phyloP scores from a whole-genome alignment of 352 stramenopile genomes.

The Elongisporangium undulatum region DNA sequence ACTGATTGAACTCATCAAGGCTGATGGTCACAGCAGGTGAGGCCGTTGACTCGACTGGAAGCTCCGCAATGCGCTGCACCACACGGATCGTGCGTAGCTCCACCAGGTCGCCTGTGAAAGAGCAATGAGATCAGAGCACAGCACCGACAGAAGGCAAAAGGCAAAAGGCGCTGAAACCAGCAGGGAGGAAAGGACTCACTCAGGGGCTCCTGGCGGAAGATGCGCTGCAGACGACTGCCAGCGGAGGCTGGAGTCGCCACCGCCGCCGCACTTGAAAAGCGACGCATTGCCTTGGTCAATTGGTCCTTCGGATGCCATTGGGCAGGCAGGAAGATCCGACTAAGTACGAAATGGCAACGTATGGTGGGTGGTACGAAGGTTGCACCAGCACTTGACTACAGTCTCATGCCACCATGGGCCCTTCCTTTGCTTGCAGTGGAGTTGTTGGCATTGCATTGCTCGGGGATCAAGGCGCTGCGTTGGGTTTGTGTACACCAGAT shows the following conservation, averaged over 20 bases:
- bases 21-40: slow-evolving; percentile 10
- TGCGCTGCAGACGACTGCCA: slow-evolving; percentile 18
- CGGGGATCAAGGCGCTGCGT: too few relatives aligned
- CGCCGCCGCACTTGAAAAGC: slow-evolving; percentile 17
- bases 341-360: not conserved
- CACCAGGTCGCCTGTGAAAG: slow-evolving; percentile 28
- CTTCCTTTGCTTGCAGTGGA: not conserved
- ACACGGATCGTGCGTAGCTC: slow-evolving; percentile 54
- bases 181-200: slow-evolving; percentile 20
- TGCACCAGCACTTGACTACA: not conserved
- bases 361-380: not conserved
- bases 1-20: slow-evolving; percentile 15
- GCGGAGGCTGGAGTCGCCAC: slow-evolving; percentile 12
- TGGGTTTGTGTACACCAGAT: not conserved
- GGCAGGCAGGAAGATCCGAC: not conserved
- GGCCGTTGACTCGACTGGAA: slow-evolving; percentile 18
- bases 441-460: not conserved
- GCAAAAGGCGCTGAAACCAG: not conserved
- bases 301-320: not conserved
- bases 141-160: not conserved
- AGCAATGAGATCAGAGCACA: not conserved
- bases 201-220: slow-evolving; percentile 26
- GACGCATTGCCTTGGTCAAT: slow-evolving; percentile 14
- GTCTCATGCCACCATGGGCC: too few relatives aligned
- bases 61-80: slow-evolving; percentile 47